Evolutionary conservation across 176 grass and related monocot genomes (phyloP).

Genomic region (Eleusine coracana): DNA sequence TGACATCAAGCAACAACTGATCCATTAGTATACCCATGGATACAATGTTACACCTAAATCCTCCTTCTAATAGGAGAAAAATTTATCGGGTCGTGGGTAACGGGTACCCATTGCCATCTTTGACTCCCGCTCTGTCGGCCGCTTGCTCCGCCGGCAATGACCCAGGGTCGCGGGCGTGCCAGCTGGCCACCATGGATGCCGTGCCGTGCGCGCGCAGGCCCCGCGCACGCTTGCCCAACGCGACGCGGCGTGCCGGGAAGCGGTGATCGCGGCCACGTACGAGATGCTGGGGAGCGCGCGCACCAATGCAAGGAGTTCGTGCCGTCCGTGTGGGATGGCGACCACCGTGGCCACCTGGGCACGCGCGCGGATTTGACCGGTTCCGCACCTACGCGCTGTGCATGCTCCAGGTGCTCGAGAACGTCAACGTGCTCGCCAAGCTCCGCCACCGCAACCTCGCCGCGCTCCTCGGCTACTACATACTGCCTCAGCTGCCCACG

Average conservation of each 20-base stretch:
- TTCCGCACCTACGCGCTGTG: constrained; percentile 63
- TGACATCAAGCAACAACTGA: too few relatives aligned
- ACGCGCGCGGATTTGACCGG: not conserved
- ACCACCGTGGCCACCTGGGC: constrained; percentile 65
- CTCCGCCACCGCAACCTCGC: constrained; percentile 72
- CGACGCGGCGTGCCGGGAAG: constrained; percentile 55
- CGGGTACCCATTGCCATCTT: too few relatives aligned
- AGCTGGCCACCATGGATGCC: constrained; percentile 29
- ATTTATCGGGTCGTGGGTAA: too few relatives aligned
- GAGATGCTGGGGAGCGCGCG: constrained; percentile 38
- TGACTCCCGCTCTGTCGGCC: too few relatives aligned
- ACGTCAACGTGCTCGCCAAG: constrained; percentile 72
- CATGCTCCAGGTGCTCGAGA: constrained; percentile 70
- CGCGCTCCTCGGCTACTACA: constrained; percentile 63
- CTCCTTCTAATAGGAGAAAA: too few relatives aligned
- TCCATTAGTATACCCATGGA: too few relatives aligned
- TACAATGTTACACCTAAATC: too few relatives aligned
- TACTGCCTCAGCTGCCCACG: too few relatives aligned
- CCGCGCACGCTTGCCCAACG: constrained; percentile 46
- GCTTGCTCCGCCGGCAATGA: too few relatives aligned
- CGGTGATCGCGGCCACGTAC: constrained; percentile 49
- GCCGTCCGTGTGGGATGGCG: constrained; percentile 72
- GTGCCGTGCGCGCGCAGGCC: constrained; percentile 31
- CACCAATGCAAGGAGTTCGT: constrained; percentile 78
- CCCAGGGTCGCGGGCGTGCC: constrained; percentile 42